Evolutionary conservation across 805 yeast genomes (phyloP), one percentile per base, ranked within the genome.

Genomic region (Suhomyces tanzawaensis): DNA sequence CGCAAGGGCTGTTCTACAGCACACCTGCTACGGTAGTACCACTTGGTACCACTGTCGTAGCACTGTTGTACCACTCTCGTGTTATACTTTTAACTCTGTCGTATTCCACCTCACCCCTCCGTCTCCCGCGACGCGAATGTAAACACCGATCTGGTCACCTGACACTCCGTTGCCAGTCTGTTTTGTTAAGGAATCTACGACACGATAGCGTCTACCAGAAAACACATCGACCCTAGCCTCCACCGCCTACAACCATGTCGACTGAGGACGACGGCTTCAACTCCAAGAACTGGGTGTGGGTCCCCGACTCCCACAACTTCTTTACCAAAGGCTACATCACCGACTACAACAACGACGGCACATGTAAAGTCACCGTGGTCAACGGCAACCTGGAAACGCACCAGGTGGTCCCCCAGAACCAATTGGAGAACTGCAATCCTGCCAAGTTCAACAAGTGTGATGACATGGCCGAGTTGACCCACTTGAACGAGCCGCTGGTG

Each of bases 391-490:
- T 46, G 57, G 70, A 53, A 65, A 70, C 39, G 42, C 62, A 63
- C 28, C 57, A 65, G 34, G 57, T 62, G n/a, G 67, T 79, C 4
- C 68, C 69, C 18, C 65, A 72, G 8, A 36, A 72, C 69, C 16
- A 41, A 17, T 46, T 69, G 24, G 82, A 82, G 47, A 79, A 77
- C 51, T 87, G 90, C 36, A 93, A 93, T 55, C 99, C 99, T 1
- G 71, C 81, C 7, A 85, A 85, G 49, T 93, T 93, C 60, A 95
- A 93, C 60, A 83, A 80, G 51, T 91, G 95, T 43, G 81, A 85
- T 49, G 96, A 93, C 53, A 87, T 93, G 90, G 98, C 98, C 0
- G 96, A 90, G 49, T 71, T 93, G 46, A 93, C 99, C 0, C 88
- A 82, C 60, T 70, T 93, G 44, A 93, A 91, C 58, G 99, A 93